Evolutionary conservation across 1,284 basidiomycete genomes (phyloP), one percentile per base, ranked within the genome.

Genomic region (Ceratobasidium sp.): DNA sequence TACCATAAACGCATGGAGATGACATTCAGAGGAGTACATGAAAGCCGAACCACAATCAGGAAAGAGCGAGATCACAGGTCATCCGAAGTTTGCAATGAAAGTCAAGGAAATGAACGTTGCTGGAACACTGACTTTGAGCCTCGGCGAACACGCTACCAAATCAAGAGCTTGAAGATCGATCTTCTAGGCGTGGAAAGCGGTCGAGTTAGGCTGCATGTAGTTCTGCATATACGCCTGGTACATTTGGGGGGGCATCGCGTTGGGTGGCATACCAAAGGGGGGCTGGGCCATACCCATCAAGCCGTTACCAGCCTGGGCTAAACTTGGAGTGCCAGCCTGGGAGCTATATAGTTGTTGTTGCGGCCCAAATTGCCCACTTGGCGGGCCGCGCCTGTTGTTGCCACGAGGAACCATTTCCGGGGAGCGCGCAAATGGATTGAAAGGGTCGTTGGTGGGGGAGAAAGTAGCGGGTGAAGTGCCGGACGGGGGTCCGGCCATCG

Each of bases 141-240:
- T 16, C n/a, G 30, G n/a, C 54, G 48, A 18, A 50, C 48, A 3
- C 1, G 48, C 48, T 16, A 50, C 20, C 48, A 57, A 66, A 38
- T 46, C 57, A 16, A 27, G 18, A 33, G n/a, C 20, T 71, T n/a
- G 41, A 52, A 30, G 33, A 10, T 33, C 33, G 30, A 35, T 48
- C 33, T 35, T 35, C 68, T 70, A 76, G 41, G 73, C 23, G 35
- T 76, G 73, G 62, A 76, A 76, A 16, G 73, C 10, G 20, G 62
- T 46, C 38, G 73, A 76, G 73, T 76, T 76, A 16, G 62, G 64
- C 52, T 54, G 73, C 50, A 76, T 65, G 64, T 66, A 76, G 52
- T 66, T 66, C 64, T 94, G 94, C 91, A 93, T 91, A 86, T 94
- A 94, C 79, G 90, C 88, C 85, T 93, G 91, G 83, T 94, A 94